Evolutionary conservation across 345 rosid species (phyloP), one percentile per base, ranked within the genome.

Genomic region (Isatis tinctoria): DNA sequence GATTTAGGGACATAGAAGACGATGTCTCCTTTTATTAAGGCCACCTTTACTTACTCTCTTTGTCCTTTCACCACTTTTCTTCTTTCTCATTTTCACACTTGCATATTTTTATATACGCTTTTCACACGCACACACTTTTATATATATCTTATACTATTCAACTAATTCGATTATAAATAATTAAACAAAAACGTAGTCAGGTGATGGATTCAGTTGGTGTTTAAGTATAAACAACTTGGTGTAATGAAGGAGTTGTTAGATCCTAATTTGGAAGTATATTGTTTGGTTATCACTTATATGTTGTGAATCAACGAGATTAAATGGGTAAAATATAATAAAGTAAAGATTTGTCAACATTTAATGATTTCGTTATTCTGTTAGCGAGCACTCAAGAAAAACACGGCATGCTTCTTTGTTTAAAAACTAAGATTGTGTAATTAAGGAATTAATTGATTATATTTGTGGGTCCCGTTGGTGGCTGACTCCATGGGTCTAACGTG

Each of bases 21-120:
- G n/a, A n/a, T n/a, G n/a, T n/a, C n/a, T n/a, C n/a, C n/a, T n/a
- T n/a, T n/a, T n/a, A n/a, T n/a, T n/a, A n/a, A n/a, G 62, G 28
- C 54, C 43, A 16, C 63, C 70, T 62, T 64, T 35, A 54, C 70
- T 68, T 44, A 0, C 66, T 63, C 45, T 63, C 63, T 24, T 76
- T 70, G 75, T 76, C 75, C 76, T 70, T 65, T 65, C 24, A 10
- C 80, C 8, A 45, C 75, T 75, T 75, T 57, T 17, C 3, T 13
- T 24, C 8, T 49, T 65, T 70, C 48, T 65, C 58, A 4, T 77
- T 64, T 70, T 64, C 75, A 76, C 75, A 76, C 69, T 52, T 40
- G 1, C 1, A 1, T 57, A 1, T 24, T 26, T 20, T 11, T 35
- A 24, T 33, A 54, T 33, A 69, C 74, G 58, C 24, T 61, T 69